phyloP scores from a whole-genome alignment of 75 land plant genomes.

The Pinus albicaulis region DNA sequence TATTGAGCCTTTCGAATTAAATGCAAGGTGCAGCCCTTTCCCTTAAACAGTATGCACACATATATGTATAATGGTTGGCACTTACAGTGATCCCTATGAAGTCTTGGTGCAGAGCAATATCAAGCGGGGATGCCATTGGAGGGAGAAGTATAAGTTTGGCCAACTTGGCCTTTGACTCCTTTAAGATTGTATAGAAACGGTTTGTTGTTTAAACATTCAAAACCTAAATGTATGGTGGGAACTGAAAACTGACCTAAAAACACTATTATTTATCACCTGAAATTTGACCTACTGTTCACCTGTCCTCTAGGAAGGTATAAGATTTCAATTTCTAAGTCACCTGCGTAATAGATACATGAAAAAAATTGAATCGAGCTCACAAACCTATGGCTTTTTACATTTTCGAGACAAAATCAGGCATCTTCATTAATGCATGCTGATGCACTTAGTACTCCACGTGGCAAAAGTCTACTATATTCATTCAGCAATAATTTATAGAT shows the following conservation, averaged over 20 bases:
- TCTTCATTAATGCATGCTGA: background rate
- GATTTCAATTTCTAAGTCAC: background rate
- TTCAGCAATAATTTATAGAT: background rate
- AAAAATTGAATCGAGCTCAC: background rate
- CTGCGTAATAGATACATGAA: background rate
- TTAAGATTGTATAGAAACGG: too few relatives aligned
- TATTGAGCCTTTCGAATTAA: too few relatives aligned
- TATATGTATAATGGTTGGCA: too few relatives aligned
- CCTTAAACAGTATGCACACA: too few relatives aligned
- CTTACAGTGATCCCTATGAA: too few relatives aligned
- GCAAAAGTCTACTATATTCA: background rate
- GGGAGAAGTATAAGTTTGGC: too few relatives aligned
- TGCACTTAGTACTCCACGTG: background rate
- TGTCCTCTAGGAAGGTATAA: background rate
- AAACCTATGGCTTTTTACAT: background rate
- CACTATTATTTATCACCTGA: background rate
- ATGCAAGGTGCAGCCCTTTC: too few relatives aligned
- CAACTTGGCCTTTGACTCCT: too few relatives aligned
- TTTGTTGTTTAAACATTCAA: too few relatives aligned
- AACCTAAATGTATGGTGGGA: too few relatives aligned
- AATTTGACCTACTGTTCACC: background rate
- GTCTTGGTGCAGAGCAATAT: too few relatives aligned
- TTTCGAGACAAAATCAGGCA: background rate
- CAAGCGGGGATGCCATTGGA: too few relatives aligned
- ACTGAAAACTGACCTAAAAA: background rate